These are phyloP conservation scores for Daldinia sp. DNA, from an alignment of 2,329 filamentous ascomycete genomes.

Conservation along the genomic window DNA sequence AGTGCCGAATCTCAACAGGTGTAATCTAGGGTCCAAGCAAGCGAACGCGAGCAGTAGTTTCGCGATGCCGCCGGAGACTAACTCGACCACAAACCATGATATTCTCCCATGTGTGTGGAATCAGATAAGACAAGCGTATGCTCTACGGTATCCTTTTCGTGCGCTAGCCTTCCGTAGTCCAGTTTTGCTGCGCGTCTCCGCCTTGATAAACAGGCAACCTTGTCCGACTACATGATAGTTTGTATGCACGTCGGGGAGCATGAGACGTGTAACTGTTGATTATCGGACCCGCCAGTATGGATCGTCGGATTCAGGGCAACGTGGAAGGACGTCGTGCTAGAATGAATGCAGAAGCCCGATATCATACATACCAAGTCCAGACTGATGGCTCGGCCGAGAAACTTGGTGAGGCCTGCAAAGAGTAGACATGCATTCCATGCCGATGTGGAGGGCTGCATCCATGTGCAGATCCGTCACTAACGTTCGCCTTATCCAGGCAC, in stretches of 20 bases:
- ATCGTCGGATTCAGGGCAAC: conserved; percentile 35
- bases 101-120: conserved; percentile 15
- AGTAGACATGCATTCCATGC: conserved; percentile 18
- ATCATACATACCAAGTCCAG: conserved; percentile 18
- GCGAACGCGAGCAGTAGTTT: conserved; percentile 3
- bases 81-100: conserved; percentile 21
- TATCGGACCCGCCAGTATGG: conserved; percentile 36
- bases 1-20: conserved; percentile 21
- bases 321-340: conserved; percentile 28
- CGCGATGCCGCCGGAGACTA: background rate
- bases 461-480: conserved; percentile 32
- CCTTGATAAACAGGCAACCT: conserved; percentile 30
- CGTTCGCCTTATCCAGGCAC: conserved; percentile 14
- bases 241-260: conserved; percentile 21
- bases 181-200: conserved; percentile 31
- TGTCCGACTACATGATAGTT: conserved; percentile 23
- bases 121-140: conserved; percentile 19
- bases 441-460: conserved; percentile 26
- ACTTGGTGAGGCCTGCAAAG: conserved; percentile 4
- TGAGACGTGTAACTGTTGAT: conserved; percentile 27
- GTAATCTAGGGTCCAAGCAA: conserved; percentile 14
- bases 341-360: conserved; percentile 24
- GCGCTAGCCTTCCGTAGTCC: conserved; percentile 34
- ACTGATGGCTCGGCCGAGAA: conserved; percentile 29
- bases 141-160: conserved; percentile 13